Conservation (phyloP, 768 basidiomycete species). For the Tricholoma sp. region DNA sequence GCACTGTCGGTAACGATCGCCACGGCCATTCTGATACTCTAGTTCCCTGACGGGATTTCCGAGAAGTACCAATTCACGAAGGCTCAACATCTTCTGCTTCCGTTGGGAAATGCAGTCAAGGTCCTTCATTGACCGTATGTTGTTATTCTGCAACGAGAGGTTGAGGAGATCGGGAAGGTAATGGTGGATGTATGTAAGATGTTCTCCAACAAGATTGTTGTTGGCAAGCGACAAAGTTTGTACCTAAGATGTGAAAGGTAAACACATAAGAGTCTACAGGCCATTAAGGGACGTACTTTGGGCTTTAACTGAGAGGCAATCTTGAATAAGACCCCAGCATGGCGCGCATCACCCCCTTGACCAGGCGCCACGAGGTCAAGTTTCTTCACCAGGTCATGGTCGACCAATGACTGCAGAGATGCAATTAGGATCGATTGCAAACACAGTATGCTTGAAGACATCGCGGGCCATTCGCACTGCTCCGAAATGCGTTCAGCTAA, state of each 20-base stretch:
- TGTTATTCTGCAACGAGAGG: slow-evolving; percentile 77
- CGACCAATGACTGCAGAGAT: slow-evolving; percentile 59
- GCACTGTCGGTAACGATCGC: slow-evolving; percentile 66
- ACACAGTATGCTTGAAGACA: slow-evolving; percentile 16
- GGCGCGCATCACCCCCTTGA: slow-evolving; percentile 53
- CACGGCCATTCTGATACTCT: slow-evolving; percentile 52
- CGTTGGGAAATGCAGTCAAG: slow-evolving; percentile 57
- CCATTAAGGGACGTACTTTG: slow-evolving; percentile 36
- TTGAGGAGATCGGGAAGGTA: slow-evolving; percentile 79
- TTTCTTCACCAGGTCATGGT: slow-evolving; percentile 73
- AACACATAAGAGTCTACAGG: slow-evolving; percentile 8
- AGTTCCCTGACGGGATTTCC: slow-evolving; percentile 73
- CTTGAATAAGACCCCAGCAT: slow-evolving; percentile 86
- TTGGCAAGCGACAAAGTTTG: slow-evolving; percentile 84
- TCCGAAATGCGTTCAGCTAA: slow-evolving; percentile 17
- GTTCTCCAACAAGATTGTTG: slow-evolving; percentile 54
- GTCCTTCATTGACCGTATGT: slow-evolving; percentile 64
- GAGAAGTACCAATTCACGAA: slow-evolving; percentile 68
- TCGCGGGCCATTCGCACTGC: slow-evolving; percentile 13
- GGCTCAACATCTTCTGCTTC: slow-evolving; percentile 52
- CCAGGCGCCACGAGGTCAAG: slow-evolving; percentile 71
- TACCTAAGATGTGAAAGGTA: slow-evolving; percentile 36
- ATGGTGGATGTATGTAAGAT: slow-evolving; percentile 57
- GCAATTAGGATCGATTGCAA: slow-evolving; percentile 14
- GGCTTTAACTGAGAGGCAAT: slow-evolving; percentile 76